phyloP scores from a whole-genome alignment of 768 basidiomycete genomes.

The Boletellus emodensis region DNA sequence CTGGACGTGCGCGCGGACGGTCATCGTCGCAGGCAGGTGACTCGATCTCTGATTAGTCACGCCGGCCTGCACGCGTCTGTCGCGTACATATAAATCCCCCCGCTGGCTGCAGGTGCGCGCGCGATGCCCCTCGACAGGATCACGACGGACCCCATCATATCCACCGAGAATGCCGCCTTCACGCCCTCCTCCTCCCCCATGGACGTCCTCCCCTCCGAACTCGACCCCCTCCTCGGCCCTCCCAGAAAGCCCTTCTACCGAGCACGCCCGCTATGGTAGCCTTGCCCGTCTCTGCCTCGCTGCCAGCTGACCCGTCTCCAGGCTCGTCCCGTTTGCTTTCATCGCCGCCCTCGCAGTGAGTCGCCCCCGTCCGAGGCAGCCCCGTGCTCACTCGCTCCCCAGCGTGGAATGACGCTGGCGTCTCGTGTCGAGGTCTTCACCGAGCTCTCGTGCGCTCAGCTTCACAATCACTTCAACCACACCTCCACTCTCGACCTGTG shows the following conservation, averaged over 20 bases:
- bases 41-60: constrained; percentile 2
- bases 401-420: constrained; percentile 80
- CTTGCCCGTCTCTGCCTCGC: background rate
- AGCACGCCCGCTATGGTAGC: constrained; percentile 45
- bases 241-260: constrained; percentile 48
- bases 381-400: constrained; percentile 5
- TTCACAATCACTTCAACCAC: constrained; percentile 46
- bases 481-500: constrained; percentile 9
- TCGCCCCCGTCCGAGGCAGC: constrained; percentile 3
- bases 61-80: constrained; percentile 11
- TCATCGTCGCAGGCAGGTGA: constrained; percentile 14
- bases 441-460: constrained; percentile 63
- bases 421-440: constrained; percentile 79
- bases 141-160: constrained; percentile 32
- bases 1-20: constrained; percentile 50
- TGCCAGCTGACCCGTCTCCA: constrained; percentile 25
- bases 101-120: no score
- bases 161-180: constrained; percentile 30
- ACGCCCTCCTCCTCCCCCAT: constrained; percentile 22
- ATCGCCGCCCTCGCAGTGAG: constrained; percentile 63
- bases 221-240: constrained; percentile 29
- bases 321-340: constrained; percentile 72
- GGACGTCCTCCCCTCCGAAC: constrained; percentile 27
- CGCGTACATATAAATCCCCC: constrained; percentile 25
- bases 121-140: constrained; percentile 31